phyloP scores from a whole-genome alignment of 495 filamentous ascomycete species.

The Xylaria castorea region DNA sequence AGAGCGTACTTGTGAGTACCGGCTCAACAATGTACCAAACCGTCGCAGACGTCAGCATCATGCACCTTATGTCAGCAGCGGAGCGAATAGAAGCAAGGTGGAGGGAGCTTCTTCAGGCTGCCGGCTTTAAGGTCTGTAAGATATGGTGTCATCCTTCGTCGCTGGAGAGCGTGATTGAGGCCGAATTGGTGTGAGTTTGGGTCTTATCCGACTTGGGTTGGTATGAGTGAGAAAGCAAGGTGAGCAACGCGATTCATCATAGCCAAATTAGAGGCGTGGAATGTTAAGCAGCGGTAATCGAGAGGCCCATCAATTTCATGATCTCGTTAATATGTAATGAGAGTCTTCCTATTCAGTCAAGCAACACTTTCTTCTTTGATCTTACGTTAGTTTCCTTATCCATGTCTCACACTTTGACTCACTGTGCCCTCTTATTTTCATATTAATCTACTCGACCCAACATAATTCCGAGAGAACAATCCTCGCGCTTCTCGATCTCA shows the following conservation, averaged over 20 bases:
- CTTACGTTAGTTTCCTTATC: neutral
- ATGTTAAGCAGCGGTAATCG: neutral
- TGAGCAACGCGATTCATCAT: neutral
- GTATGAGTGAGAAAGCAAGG: neutral
- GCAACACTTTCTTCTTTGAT: too few species aligned
- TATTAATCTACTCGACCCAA: neutral
- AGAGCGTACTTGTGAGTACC: conserved; percentile 26
- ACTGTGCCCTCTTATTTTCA: neutral
- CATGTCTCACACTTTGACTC: neutral
- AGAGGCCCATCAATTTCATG: neutral
- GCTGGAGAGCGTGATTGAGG: conserved; percentile 29
- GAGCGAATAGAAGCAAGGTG: conserved; percentile 49
- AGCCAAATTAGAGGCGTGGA: neutral
- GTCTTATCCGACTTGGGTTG: neutral
- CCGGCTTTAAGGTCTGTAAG: conserved; percentile 47
- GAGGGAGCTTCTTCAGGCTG: conserved; percentile 42
- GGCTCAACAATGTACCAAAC: conserved; percentile 35
- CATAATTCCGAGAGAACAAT: neutral
- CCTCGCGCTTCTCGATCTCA: neutral
- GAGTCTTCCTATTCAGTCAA: too few species aligned
- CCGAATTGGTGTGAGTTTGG: conserved; percentile 19
- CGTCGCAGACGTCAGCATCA: conserved; percentile 53
- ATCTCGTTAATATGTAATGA: neutral
- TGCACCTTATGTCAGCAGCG: conserved; percentile 42
- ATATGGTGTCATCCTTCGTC: conserved; percentile 39